phyloP scores from a whole-genome alignment of 164 flowering plant genomes.

The Brasenia schreberi region DNA sequence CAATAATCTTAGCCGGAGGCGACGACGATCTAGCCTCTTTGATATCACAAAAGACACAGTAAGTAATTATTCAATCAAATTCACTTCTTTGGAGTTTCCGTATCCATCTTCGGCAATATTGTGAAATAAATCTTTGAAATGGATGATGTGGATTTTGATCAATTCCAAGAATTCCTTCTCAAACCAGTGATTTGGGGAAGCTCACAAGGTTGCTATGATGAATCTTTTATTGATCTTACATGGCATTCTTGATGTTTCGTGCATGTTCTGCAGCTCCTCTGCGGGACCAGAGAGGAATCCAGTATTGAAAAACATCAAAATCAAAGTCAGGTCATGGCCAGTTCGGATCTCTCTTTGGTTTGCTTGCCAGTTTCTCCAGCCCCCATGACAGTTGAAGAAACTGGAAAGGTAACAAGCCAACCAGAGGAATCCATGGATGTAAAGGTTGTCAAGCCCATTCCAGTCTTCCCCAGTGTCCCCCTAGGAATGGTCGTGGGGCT shows the following conservation, averaged over 20 bases:
- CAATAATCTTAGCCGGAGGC: slow-evolving; percentile 7
- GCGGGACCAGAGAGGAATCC: background rate
- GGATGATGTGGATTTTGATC: background rate
- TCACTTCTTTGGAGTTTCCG: too few species aligned
- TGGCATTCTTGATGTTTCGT: background rate
- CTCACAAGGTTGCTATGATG: background rate
- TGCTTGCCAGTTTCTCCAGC: background rate
- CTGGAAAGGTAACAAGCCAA: background rate
- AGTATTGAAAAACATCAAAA: background rate
- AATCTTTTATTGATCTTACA: background rate
- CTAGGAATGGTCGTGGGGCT: background rate
- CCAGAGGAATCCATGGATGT: background rate
- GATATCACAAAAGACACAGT: slow-evolving; percentile 11
- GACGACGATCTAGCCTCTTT: slow-evolving; percentile 25
- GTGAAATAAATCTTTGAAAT: background rate
- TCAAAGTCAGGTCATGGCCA: too few species aligned
- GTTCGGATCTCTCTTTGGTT: background rate
- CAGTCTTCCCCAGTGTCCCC: background rate
- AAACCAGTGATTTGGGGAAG: background rate
- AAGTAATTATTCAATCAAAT: background rate
- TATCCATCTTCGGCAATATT: too few species aligned
- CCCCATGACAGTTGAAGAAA: background rate
- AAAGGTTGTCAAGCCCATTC: background rate
- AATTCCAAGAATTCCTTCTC: background rate
- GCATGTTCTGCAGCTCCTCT: background rate